phyloP scores from a whole-genome alignment of 495 filamentous ascomycete genomes.

The Letharia columbiana region DNA sequence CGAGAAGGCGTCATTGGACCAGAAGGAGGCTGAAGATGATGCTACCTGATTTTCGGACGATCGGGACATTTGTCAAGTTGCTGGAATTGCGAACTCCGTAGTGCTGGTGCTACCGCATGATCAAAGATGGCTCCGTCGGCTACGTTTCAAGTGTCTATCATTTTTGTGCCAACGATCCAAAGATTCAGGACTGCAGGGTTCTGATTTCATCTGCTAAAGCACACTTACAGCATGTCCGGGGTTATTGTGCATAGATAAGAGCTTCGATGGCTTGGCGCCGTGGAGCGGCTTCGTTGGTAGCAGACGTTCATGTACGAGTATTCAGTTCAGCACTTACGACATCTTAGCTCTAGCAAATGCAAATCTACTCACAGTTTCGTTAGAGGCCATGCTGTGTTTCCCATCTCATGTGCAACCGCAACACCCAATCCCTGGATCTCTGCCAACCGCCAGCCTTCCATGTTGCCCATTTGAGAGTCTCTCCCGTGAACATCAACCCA shows the following conservation, averaged over 20 bases:
- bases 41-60: background rate
- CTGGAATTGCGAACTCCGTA: background rate
- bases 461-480: background rate
- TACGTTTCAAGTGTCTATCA: background rate
- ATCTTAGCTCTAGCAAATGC: background rate
- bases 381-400: background rate
- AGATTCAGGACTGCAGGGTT: background rate
- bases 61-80: background rate
- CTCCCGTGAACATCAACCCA: background rate
- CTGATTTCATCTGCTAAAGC: background rate
- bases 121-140: background rate
- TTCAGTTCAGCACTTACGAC: background rate
- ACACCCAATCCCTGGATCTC: background rate
- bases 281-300: background rate
- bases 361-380: background rate
- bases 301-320: conserved; percentile 1
- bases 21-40: background rate
- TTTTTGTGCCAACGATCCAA: background rate
- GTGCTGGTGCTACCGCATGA: background rate
- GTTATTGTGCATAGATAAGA: background rate
- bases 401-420: background rate
- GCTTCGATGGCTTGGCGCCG: background rate
- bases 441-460: background rate
- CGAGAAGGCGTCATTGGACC: background rate
- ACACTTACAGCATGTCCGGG: background rate